Evolutionary conservation across 331 rosid species (phyloP), one percentile per base, ranked within the genome.

Genomic region (Pyracantha coccinea): DNA sequence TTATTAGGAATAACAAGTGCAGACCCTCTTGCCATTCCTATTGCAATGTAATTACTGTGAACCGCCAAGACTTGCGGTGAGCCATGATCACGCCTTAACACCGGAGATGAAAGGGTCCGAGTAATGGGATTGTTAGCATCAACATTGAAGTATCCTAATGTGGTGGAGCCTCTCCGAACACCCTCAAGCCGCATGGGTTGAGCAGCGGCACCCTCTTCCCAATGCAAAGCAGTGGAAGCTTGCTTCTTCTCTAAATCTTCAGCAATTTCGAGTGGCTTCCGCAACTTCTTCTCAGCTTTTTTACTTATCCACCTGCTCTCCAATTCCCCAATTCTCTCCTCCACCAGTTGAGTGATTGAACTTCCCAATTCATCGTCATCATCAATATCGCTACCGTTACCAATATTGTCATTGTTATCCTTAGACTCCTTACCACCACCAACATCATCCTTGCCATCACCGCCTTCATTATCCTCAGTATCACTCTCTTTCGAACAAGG

Each of bases 181-280:
- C 99, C 97, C 86, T 94, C 99, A 4, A 94, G 92, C 87, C 92
- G 80, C 99, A 92, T 92, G 54, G 99, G 99, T 81, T 90, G 97
- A 58, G 99, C 97, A 58, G 97, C 99, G 47, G 95, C 99, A 47
- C 99, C 97, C 82, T 86, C 99, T 80, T 92, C 97, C 93, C 85
- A 90, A 69, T 94, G 88, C 81, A 92, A 69, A 78, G 92, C 97
- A 68, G 96, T 92, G 7, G 94, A 94, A 86, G 99, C 99, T 59
- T 89, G 90, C 73, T 84, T 94, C 89, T 85, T 92, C 90, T 94
- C 99, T 28, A 87, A 75, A 75, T 92, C 96, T 80, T 92, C 99
- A 1, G 99, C 97, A n/a, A 86, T 71, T 61, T 94, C 91, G 25
- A 94, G 95, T 1, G 97, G 92, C 82, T 86, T 92, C 50, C 71